phyloP scores from a whole-genome alignment of 148 eudicot genomes.

The Rhododendron ferrugineum region DNA sequence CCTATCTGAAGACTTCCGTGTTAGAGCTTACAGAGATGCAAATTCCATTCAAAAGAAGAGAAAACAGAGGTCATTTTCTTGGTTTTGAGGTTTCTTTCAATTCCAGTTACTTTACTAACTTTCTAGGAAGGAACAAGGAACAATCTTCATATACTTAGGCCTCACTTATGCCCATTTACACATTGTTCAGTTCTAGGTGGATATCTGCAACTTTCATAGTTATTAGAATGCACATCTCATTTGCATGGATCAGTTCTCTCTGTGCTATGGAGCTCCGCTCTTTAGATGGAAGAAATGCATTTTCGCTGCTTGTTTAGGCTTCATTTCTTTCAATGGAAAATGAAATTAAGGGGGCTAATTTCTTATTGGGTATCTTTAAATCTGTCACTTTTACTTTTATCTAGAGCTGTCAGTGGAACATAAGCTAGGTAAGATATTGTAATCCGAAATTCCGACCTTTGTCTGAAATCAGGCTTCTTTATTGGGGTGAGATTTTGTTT shows the following conservation, averaged over 20 bases:
- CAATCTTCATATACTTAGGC: neutral
- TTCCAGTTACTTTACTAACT: neutral
- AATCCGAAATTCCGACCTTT: neutral
- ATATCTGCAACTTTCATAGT: neutral
- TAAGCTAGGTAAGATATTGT: neutral
- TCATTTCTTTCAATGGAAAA: neutral
- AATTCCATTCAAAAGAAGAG: slow-evolving; percentile 49
- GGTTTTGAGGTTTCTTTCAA: slow-evolving; percentile 1
- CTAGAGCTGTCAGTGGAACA: neutral
- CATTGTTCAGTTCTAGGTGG: neutral
- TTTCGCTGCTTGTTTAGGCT: neutral
- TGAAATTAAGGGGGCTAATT: neutral
- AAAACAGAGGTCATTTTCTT: slow-evolving; percentile 57
- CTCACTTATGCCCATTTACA: neutral
- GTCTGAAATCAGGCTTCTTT: neutral
- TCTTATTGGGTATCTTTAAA: neutral
- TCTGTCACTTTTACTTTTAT: neutral
- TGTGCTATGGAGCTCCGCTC: neutral
- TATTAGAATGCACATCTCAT: neutral
- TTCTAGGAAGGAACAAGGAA: neutral
- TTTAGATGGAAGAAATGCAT: neutral
- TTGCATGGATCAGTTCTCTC: neutral
- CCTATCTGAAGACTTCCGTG: slow-evolving; percentile 66
- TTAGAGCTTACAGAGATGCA: slow-evolving; percentile 74
- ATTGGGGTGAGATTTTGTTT: neutral